Evolutionary conservation across 2,329 filamentous ascomycete species (phyloP), one percentile per base, ranked within the genome.

Genomic region (Elsinoe necatrix): DNA sequence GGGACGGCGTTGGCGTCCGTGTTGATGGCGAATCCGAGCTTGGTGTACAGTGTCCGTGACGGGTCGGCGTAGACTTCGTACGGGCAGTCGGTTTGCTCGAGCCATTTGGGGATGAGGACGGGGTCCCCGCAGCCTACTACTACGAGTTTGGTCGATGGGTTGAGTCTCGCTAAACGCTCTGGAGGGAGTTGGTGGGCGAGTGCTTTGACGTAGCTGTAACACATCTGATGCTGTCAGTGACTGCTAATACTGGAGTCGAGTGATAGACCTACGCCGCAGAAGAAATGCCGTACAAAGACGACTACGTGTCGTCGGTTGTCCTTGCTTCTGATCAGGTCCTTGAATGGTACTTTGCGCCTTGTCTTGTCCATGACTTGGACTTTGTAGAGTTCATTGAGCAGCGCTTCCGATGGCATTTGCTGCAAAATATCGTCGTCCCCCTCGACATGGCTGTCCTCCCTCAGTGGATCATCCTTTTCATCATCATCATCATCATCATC

Each of bases 211-310:
- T 69, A 70, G 55, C 65, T 63, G 59, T 70, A 66, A 59, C 68
- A 71, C 54, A 63, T 62, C 64, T 67, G 14, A 9, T 9, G 4
- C 20, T 54, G 23, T 51, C 5, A 57, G 58, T 34, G 14, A 12
- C 4, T 18, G 14, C 12, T 20, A 3, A 48, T n/a, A 23, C 21
- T 35, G 18, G 7, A 41, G 39, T 27, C 18, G 25, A 9, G 43
- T 51, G 9, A 29, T 9, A 12, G 59, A 56, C 65, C 55, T 59
- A 70, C 68, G 48, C 69, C 69, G 61, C 70, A 72, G 65, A 66
- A 71, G 63, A 71, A 72, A 60, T 72, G 70, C 29, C 70, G 65
- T 29, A 72, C 65, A 63, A 72, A 72, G 51, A 72, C 58, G 16
- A 72, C 63, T 34, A 72, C 62, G 35, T 68, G 64, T 47, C 61